phyloP scores from a whole-genome alignment of 129 eudicot genomes.

The Flaveria ramosissima region DNA sequence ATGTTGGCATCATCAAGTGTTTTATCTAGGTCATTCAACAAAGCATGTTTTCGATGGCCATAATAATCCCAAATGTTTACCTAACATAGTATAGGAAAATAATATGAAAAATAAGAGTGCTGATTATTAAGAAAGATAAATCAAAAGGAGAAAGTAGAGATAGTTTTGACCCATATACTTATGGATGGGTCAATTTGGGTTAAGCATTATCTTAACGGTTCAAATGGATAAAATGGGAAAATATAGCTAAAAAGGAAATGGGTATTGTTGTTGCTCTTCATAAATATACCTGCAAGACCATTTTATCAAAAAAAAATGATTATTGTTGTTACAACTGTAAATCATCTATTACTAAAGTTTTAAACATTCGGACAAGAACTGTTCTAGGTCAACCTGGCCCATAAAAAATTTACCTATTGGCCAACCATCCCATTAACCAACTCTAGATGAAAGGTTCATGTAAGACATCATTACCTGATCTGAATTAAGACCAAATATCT shows the following conservation, averaged over 20 bases:
- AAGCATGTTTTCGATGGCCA: conserved; percentile 67
- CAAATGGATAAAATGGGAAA: not conserved
- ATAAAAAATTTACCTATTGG: not conserved
- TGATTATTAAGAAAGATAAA: not conserved
- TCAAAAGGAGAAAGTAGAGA: conserved; percentile 1
- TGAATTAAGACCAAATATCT: conserved; percentile 61
- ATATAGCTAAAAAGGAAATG: not conserved
- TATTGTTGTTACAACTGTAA: not conserved
- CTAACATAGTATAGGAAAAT: conserved; percentile 35
- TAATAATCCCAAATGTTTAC: conserved; percentile 81
- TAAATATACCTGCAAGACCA: not conserved
- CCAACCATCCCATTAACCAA: not conserved
- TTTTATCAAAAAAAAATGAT: not conserved
- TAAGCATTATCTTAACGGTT: not conserved
- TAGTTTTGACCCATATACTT: not conserved
- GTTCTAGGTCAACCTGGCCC: not conserved
- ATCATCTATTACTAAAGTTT: not conserved
- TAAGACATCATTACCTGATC: conserved; percentile 64
- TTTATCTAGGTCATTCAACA: conserved; percentile 77
- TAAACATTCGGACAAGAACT: not conserved
- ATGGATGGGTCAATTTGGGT: not conserved
- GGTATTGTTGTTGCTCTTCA: not conserved
- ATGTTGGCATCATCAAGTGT: conserved; percentile 88
- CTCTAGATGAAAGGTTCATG: conserved; percentile 8
- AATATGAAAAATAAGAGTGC: conserved; percentile 17